These are phyloP conservation scores for Neocallimastix lanati DNA, from an alignment of 192 early-diverging fungal genomes.

Conservation along the genomic window DNA sequence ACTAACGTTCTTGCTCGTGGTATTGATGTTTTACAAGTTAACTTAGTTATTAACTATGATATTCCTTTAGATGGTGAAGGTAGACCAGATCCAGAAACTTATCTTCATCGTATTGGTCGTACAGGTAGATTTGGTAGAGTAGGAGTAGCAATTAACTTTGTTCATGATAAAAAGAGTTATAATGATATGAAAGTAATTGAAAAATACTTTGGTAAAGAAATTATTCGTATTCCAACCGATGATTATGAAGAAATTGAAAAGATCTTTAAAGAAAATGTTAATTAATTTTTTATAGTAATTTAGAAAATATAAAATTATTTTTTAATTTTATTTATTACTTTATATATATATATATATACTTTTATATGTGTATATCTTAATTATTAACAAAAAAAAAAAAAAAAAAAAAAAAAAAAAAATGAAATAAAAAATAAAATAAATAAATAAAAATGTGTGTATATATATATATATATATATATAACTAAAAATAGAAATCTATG, in stretches of 20 bases:
- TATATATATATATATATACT: too few relatives aligned
- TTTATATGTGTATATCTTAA: too few relatives aligned
- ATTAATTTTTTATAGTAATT: too few relatives aligned
- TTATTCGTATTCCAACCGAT: constrained; percentile 64
- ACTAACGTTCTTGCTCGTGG: constrained; percentile 95
- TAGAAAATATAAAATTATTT: too few relatives aligned
- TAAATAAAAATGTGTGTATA: too few relatives aligned
- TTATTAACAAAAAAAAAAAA: too few relatives aligned
- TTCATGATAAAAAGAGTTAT: constrained; percentile 54
- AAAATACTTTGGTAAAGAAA: constrained; percentile 56
- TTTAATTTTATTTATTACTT: too few relatives aligned
- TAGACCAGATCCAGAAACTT: constrained; percentile 76
- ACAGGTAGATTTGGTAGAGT: constrained; percentile 93
- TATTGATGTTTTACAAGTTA: constrained; percentile 91
- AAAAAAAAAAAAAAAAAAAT: too few relatives aligned
- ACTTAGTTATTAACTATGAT: constrained; percentile 92
- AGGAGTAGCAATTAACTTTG: constrained; percentile 88
- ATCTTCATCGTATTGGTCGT: constrained; percentile 92
- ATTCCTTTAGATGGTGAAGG: constrained; percentile 52
- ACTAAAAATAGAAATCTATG: too few relatives aligned
- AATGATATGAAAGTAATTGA: constrained; percentile 70
- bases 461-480: too few relatives aligned
- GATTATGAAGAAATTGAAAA: constrained; percentile 66
- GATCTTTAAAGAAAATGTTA: constrained; percentile 64
- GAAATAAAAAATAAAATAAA: too few relatives aligned